Conservation (phyloP, 2,329 filamentous ascomycete genomes). For the Claviceps spartinae region DNA sequence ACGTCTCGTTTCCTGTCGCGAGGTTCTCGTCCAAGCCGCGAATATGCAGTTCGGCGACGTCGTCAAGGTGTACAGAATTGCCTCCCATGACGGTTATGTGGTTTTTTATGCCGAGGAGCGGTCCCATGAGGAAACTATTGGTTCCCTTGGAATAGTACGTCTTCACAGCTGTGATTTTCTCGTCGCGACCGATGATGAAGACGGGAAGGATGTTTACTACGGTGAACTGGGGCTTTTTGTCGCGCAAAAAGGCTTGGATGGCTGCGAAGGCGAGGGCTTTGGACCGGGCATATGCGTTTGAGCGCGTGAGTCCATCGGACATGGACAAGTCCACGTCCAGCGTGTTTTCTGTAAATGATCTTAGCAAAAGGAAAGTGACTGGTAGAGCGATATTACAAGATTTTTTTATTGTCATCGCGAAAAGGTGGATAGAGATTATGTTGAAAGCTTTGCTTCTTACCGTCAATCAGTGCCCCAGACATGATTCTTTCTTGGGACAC, state of each 20-base stretch:
- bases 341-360: neutral
- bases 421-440: no score
- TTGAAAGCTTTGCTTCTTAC: neutral
- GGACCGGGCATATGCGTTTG: neutral
- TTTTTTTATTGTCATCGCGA: neutral
- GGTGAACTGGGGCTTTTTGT: neutral
- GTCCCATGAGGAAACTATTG: neutral
- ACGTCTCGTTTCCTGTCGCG: neutral
- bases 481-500: neutral
- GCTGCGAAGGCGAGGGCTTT: neutral
- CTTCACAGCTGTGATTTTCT: neutral
- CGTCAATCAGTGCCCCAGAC: neutral
- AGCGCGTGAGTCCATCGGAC: neutral
- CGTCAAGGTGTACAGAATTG: neutral
- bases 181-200: neutral
- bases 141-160: neutral
- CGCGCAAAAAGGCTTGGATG: neutral
- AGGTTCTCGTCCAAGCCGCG: neutral
- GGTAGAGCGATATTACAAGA: neutral
- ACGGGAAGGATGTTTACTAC: neutral
- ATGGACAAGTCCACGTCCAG: neutral
- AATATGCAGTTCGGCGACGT: neutral
- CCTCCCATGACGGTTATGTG: neutral
- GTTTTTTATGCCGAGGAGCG: neutral
- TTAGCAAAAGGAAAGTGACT: no score